Base-by-base conservation (phyloP, 768 basidiomycete species). In the Neoboletus magnificus region DNA sequence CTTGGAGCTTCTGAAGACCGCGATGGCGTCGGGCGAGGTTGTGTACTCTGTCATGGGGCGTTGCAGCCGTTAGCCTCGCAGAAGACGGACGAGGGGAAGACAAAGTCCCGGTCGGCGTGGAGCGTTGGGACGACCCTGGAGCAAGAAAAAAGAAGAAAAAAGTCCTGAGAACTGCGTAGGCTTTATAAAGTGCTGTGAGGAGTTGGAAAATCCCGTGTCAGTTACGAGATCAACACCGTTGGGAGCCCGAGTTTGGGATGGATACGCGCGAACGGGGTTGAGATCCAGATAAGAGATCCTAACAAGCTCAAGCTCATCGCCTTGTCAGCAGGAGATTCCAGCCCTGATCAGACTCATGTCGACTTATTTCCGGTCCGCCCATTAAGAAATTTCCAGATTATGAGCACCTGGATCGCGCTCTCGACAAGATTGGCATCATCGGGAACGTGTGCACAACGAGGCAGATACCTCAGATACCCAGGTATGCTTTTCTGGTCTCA, bases 21-120 rank as follows among this genome's bases (percentile, higher is more conserved):
- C 77, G 44, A 81, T 71, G 45, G 83, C 81, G 58, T 84, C 81
- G 1, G 85, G 79, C 41, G 82, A 82, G 43, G 77, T 74, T 0
- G 80, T 78, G 68, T 84, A 85, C 73, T 85, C 85, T 52, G 85
- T 84, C 86, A 89, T 87, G 55, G 40, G 18, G n/a, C 23, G 25
- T 23, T 23, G 33, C 45, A 27, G 49, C 35, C 25, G 32, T 16
- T 13, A 25, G 7, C 23, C 35, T 20, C 44, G 50, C 50, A 27
- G 32, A 30, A 23, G 46, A 22, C n/a, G 5, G 40, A 27, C n/a
- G 33, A 52, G 41, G 30, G 22, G 18, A 27, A 32, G 51, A 22
- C 40, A 18, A 4, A 18, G 23, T 4, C 29, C 15, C 5, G 11
- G 43, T 23, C 11, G 48, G 42, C 45, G 51, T 49, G 22, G 50